A percentile compares a stretch with the other conserved stretches of the same genome.
Evolutionary conservation across 306 rosid species (phyloP).

Genomic region (Quercus bicolor): DNA sequence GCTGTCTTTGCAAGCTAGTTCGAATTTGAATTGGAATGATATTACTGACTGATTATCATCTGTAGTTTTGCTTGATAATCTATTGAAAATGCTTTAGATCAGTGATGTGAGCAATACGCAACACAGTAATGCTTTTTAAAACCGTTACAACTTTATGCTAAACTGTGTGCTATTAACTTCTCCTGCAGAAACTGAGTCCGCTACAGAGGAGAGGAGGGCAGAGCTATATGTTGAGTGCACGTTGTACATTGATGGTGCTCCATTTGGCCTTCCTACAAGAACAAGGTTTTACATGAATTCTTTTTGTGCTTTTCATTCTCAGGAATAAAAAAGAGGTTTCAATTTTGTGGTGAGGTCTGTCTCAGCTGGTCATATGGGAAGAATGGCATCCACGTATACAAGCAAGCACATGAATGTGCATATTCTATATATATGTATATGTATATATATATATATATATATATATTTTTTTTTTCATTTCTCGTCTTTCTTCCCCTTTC

Average conservation of each 20-base stretch:
- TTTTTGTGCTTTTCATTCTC: neutral
- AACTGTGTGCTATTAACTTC: neutral
- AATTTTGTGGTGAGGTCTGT: neutral
- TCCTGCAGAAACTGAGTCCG: slow-evolving; percentile 46
- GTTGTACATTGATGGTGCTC: slow-evolving; percentile 83
- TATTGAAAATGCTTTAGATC: neutral
- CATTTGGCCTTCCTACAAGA: slow-evolving; percentile 84
- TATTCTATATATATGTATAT: neutral
- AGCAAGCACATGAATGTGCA: neutral
- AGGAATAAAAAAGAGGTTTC: neutral
- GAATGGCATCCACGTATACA: neutral
- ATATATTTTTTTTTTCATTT: neutral
- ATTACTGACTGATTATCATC: neutral
- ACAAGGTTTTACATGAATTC: slow-evolving; percentile 55
- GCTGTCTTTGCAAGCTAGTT: neutral
- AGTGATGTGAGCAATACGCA: neutral
- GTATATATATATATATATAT: too few relatives aligned
- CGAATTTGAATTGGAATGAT: neutral
- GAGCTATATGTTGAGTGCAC: slow-evolving; percentile 93
- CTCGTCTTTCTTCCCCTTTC: neutral
- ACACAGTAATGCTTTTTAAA: neutral
- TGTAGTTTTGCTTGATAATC: neutral
- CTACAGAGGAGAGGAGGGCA: slow-evolving; percentile 55
- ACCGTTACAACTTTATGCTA: neutral
- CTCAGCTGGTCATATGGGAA: neutral